These are phyloP conservation scores for Fremontodendron californicum DNA, from an alignment of 345 rosid genomes.

Conservation along the genomic window DNA sequence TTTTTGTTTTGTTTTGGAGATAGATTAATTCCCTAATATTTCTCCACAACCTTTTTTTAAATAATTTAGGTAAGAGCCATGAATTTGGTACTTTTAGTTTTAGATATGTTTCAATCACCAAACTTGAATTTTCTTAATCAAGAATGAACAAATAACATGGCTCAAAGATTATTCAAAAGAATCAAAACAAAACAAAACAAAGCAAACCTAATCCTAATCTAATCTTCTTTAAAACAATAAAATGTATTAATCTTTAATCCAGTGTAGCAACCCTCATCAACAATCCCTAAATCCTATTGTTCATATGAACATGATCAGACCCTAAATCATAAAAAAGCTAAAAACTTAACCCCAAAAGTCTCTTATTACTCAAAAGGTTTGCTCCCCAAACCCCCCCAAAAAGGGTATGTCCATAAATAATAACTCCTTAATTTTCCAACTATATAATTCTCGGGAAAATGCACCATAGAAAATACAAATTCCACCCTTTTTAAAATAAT, in stretches of 20 bases:
- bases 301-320: background rate
- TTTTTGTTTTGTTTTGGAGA: no score
- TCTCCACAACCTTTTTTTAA: background rate
- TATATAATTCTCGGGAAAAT: background rate
- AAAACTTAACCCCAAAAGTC: background rate
- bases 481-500: no score
- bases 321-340: background rate
- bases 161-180: no score
- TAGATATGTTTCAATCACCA: background rate
- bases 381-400: no score
- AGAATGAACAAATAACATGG: no score
- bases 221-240: background rate
- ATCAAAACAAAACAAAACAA: no score
- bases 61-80: background rate
- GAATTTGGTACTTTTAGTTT: background rate
- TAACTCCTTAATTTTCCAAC: background rate
- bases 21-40: background rate
- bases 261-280: background rate
- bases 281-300: background rate
- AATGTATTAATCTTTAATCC: background rate
- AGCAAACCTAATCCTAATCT: background rate
- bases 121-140: no score
- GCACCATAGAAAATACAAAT: background rate
- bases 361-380: background rate
- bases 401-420: background rate